Evolutionary conservation across 306 rosid species (phyloP).

Genomic region (Fagus sylvatica): DNA sequence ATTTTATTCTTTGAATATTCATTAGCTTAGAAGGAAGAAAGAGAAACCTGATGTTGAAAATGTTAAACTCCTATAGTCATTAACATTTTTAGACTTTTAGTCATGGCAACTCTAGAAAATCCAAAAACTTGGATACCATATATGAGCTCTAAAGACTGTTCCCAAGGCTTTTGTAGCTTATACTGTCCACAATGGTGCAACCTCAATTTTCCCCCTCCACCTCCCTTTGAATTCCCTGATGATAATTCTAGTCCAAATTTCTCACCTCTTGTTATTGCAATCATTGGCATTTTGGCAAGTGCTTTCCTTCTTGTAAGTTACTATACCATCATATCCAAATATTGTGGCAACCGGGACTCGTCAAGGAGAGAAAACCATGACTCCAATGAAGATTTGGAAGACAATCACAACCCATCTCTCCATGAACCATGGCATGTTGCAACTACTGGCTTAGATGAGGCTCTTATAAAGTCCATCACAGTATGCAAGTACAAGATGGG

Average conservation of each 20-base stretch:
- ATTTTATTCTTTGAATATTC: constrained; percentile 13
- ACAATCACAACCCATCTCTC: constrained; percentile 45
- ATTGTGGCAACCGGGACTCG: constrained; percentile 51
- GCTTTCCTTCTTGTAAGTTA: constrained; percentile 85
- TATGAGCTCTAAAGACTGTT: constrained; percentile 72
- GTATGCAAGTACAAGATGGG: constrained; percentile 75
- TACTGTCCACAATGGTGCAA: constrained; percentile 94
- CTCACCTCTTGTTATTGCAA: constrained; percentile 84
- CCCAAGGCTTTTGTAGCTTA: constrained; percentile 77
- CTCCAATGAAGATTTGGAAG: constrained; percentile 46
- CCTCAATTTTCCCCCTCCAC: constrained; percentile 71
- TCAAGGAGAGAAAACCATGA: constrained; percentile 26
- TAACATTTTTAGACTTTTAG: background rate
- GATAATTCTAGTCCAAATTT: constrained; percentile 57
- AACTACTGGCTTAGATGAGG: constrained; percentile 74
- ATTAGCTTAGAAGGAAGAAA: constrained; percentile 19
- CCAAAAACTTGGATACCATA: constrained; percentile 80
- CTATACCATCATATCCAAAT: constrained; percentile 79
- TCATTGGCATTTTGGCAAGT: constrained; percentile 81
- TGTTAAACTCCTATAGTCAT: constrained; percentile 7
- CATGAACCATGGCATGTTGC: constrained; percentile 76
- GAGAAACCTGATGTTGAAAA: constrained; percentile 13
- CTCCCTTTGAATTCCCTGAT: constrained; percentile 62
- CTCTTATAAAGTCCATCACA: constrained; percentile 66
- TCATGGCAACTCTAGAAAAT: constrained; percentile 66